phyloP scores from a whole-genome alignment of 2,329 filamentous ascomycete species.

The Lecanicillium sp. region DNA sequence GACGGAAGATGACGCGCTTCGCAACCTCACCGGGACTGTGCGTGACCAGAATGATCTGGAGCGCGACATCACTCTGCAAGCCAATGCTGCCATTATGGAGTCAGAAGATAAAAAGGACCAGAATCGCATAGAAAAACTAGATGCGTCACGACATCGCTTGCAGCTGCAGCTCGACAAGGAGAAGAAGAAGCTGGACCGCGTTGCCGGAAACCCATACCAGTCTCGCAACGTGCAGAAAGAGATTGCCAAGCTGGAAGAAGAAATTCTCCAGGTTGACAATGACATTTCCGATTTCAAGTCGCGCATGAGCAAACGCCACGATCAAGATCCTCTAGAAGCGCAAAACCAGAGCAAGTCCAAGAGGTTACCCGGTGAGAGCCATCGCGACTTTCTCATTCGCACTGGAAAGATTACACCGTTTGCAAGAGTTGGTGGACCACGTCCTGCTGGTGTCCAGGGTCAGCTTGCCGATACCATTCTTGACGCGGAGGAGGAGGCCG shows the following conservation, averaged over 20 bases:
- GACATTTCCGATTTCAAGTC: constrained; percentile 75
- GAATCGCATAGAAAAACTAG: constrained; percentile 52
- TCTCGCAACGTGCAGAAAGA: constrained; percentile 55
- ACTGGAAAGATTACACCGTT: constrained; percentile 98
- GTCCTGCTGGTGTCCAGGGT: constrained; percentile 53
- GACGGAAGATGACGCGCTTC: constrained; percentile 53
- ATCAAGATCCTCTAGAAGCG: constrained; percentile 37
- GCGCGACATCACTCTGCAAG: constrained; percentile 66
- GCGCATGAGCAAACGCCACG: constrained; percentile 69
- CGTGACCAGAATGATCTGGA: constrained; percentile 87
- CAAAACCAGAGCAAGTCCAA: constrained; percentile 39
- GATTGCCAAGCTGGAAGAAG: constrained; percentile 55
- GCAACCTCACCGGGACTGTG: constrained; percentile 58
- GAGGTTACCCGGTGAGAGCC: constrained; percentile 69
- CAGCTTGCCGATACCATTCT: constrained; percentile 69
- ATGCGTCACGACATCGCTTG: constrained; percentile 48
- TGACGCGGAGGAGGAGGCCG: constrained; percentile 69
- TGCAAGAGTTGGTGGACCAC: constrained; percentile 62
- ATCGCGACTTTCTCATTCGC: constrained; percentile 82
- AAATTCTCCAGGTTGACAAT: constrained; percentile 55
- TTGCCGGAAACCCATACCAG: constrained; percentile 36
- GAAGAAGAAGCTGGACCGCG: constrained; percentile 36
- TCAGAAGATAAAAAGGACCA: constrained; percentile 55
- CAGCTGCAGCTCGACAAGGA: constrained; percentile 54
- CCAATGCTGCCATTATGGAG: constrained; percentile 50